phyloP scores from a whole-genome alignment of 257 asterid genomes.

The Hygrophila difformis region DNA sequence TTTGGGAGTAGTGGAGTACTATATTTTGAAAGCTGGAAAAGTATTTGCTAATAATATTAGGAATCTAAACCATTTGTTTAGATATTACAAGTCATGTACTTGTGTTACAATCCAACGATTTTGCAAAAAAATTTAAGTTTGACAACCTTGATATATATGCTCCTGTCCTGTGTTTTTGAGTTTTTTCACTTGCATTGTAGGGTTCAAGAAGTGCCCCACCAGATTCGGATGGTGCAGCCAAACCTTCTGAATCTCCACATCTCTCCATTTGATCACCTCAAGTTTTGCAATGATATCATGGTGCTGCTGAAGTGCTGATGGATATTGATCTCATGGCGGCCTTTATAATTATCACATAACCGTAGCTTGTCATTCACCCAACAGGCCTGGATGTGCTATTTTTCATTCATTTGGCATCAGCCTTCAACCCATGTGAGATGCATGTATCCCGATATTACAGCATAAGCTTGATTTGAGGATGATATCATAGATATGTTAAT shows the following conservation, averaged over 20 bases:
- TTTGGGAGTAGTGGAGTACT: too few relatives aligned
- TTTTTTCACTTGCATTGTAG: too few relatives aligned
- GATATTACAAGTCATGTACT: too few relatives aligned
- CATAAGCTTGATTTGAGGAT: not conserved
- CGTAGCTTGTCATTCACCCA: slow-evolving; percentile 2
- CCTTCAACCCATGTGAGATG: not conserved
- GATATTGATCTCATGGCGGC: slow-evolving; percentile 4
- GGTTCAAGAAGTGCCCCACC: slow-evolving; percentile 23
- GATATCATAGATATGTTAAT: not conserved
- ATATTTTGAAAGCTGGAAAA: too few relatives aligned
- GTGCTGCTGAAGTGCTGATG: slow-evolving; percentile 20
- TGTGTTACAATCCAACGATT: too few relatives aligned
- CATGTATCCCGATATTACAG: slow-evolving; percentile 1
- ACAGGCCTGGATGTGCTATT: not conserved
- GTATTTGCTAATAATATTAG: too few relatives aligned
- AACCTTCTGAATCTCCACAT: slow-evolving; percentile 26
- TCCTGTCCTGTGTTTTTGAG: too few relatives aligned
- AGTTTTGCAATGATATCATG: slow-evolving; percentile 13
- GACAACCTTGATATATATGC: too few relatives aligned
- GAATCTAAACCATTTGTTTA: too few relatives aligned
- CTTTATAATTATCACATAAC: too few relatives aligned
- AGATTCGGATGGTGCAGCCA: slow-evolving; percentile 21
- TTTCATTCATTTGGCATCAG: not conserved
- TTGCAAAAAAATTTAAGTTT: too few relatives aligned
- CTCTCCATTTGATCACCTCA: slow-evolving; percentile 18